Percentiles rank a stretch among this genome's conserved stretches.
These are phyloP conservation scores for Boletus huronensis DNA, from an alignment of 768 basidiomycete species.

Conservation along the genomic window DNA sequence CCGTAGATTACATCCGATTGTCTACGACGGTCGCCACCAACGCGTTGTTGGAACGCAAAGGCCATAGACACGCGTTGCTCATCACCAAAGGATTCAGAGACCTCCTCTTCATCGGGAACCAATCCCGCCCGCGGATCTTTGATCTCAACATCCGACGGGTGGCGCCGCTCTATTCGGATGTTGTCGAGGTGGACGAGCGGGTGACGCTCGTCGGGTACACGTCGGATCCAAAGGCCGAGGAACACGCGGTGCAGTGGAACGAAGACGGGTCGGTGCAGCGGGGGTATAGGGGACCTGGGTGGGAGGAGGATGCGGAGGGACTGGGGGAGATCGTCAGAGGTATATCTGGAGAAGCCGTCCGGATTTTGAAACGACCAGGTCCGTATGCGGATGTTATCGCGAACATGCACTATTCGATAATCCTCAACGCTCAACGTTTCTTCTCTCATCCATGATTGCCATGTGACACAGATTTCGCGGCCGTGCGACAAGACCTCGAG, in stretches of 20 bases:
- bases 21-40: constrained; percentile 97
- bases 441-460: not conserved
- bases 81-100: constrained; percentile 93
- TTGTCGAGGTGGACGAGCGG: constrained; percentile 75
- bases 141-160: constrained; percentile 87
- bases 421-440: not conserved
- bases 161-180: constrained; percentile 67
- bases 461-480: constrained; percentile 42
- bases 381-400: not conserved
- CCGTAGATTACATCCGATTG: constrained; percentile 82
- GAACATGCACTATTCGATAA: not conserved
- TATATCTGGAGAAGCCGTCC: constrained; percentile 85
- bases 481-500: constrained; percentile 59
- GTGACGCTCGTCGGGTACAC: constrained; percentile 94
- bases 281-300: constrained; percentile 74
- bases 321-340: constrained; percentile 80
- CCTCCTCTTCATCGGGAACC: constrained; percentile 90
- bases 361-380: constrained; percentile 74
- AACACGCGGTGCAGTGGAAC: constrained; percentile 74
- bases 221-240: constrained; percentile 78
- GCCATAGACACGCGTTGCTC: constrained; percentile 84
- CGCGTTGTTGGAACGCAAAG: constrained; percentile 91
- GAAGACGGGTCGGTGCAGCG: constrained; percentile 61
- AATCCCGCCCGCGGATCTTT: constrained; percentile 91
- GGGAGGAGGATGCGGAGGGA: constrained; percentile 76